Percentiles rank a stretch among this genome's conserved stretches.
Conservation (phyloP, 176 grass and related monocot genomes). For the Leersia perrieri region DNA sequence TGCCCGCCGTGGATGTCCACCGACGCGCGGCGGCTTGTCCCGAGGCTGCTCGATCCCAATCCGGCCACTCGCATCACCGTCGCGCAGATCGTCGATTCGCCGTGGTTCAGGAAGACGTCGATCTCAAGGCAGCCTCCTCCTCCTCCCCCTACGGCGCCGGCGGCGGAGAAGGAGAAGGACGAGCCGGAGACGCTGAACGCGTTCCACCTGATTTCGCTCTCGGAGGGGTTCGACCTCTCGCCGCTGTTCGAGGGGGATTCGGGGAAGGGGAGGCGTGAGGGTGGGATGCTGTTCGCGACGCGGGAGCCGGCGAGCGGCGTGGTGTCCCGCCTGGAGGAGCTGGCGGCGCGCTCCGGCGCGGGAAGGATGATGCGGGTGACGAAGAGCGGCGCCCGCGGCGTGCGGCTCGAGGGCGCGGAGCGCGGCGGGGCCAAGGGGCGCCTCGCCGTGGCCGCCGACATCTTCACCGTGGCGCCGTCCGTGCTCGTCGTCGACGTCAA, state of each 20-base stretch:
- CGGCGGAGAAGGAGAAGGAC: slow-evolving; percentile 22
- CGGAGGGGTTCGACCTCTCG: slow-evolving; percentile 80
- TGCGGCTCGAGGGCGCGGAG: slow-evolving; percentile 78
- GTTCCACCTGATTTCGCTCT: slow-evolving; percentile 93
- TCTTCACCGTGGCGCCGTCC: slow-evolving; percentile 73
- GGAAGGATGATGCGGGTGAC: slow-evolving; percentile 71
- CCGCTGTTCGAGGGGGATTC: slow-evolving; percentile 69
- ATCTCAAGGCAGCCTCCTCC: slow-evolving; percentile 32
- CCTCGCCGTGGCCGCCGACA: slow-evolving; percentile 72
- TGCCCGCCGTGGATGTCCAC: slow-evolving; percentile 86
- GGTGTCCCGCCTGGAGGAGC: slow-evolving; percentile 67
- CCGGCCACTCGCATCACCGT: slow-evolving; percentile 71
- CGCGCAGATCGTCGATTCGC: slow-evolving; percentile 70
- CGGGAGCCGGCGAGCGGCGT: slow-evolving; percentile 61
- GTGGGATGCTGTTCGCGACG: slow-evolving; percentile 72
- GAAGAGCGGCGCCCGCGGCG: slow-evolving; percentile 63
- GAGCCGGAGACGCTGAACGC: slow-evolving; percentile 62
- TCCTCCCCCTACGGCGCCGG: background rate
- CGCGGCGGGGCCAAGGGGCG: slow-evolving; percentile 71
- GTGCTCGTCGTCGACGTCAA: slow-evolving; percentile 92
- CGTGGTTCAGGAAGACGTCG: slow-evolving; percentile 75
- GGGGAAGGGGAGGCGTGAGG: slow-evolving; percentile 14
- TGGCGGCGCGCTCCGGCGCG: slow-evolving; percentile 59
- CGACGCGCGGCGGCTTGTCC: slow-evolving; percentile 60
- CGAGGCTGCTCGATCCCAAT: slow-evolving; percentile 75